Evolutionary conservation across 345 rosid genomes (phyloP), one percentile per base, ranked within the genome.

Genomic region (Rubroshorea leprosula): DNA sequence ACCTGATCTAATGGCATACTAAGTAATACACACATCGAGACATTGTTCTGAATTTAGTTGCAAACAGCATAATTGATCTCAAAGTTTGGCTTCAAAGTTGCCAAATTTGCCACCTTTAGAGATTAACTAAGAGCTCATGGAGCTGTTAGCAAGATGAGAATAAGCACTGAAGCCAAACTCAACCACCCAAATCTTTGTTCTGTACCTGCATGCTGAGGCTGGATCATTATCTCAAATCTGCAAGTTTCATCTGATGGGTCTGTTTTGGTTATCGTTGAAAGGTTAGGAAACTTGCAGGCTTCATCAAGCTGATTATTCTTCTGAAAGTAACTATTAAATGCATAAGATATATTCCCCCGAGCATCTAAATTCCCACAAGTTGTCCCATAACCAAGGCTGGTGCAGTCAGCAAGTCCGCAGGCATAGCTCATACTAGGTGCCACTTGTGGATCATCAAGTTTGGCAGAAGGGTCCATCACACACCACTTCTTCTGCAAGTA

Each of bases 241-340:
- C 99, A 93, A 38, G 19, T 79, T 38, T 75, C 85, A 2, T 19
- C 64, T 0, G 95, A 68, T 5, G 99, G 98, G 73, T 89, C 70
- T 0, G 66, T 39, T 72, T 70, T 85, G 0, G 85, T 79, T 72
- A 82, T 68, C 23, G 70, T 79, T 1, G 89, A 75, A 27, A 89
- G 55, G 66, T 87, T 83, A 5, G 87, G 68, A 65, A 93, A 93
- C 73, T 79, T 81, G 77, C 97, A 93, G 13, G 97, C 96, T 0
- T 11, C 62, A 1, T 89, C 96, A 0, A 63, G 71, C 76, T 93
- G 99, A 69, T 93, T 78, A 11, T 85, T 63, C 21, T 26, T 79
- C 84, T 93, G 99, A 72, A 70, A 93, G 65, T 87, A 93, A 75
- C 97, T 93, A 53, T 93, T 89, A 44, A 87, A 87, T 1, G 99